Evolutionary conservation across 306 rosid genomes (phyloP), one percentile per base, ranked within the genome.

Genomic region (Oxytropis ochrocephala): DNA sequence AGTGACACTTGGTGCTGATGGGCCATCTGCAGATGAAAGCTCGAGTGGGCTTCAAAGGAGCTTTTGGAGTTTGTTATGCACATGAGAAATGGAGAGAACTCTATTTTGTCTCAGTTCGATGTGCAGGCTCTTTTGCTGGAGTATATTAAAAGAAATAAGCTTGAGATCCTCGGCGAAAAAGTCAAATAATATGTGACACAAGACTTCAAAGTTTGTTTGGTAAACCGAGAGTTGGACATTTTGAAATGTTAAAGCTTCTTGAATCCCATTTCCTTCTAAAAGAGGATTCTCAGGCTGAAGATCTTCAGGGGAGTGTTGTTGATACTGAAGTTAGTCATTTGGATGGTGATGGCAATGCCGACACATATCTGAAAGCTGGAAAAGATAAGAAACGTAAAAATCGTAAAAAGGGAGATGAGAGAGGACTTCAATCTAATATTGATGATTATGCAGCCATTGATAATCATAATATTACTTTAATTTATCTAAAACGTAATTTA

Each of bases 381-480:
- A 91, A 86, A 82, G 97, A 95, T 69, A 95, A 78, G 86, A 95
- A 43, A 72, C 96, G 96, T 51, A 89, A 82, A 84, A 18, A 52
- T 11, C 93, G 96, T 47, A 91, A 82, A 74, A 95, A 87, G 82
- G 85, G 95, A 55, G 95, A 84, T 33, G 89, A 60, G 56, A 85
- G 85, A 75, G 98, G 95, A 46, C 84, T 77, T 43, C 97, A 87
- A 60, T 85, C 91, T 75, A 95, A 95, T 77, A 77, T 85, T 35
- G 99, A 89, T 42, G 99, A 95, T 75, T 95, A 86, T 81, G 99
- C 97, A 13, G 99, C 99, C 65, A 89, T 95, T 79, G 93, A 95
- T 78, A 83, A 54, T 50, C 99, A 95, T 70, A 95, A 95, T 82
- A 91, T 95, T 66, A 89, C 76, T 83, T 87, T 95, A 72, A 91